Evolutionary conservation across 805 yeast species (phyloP), one percentile per base, ranked within the genome.

Genomic region (Zygosaccharomyces siamensis): DNA sequence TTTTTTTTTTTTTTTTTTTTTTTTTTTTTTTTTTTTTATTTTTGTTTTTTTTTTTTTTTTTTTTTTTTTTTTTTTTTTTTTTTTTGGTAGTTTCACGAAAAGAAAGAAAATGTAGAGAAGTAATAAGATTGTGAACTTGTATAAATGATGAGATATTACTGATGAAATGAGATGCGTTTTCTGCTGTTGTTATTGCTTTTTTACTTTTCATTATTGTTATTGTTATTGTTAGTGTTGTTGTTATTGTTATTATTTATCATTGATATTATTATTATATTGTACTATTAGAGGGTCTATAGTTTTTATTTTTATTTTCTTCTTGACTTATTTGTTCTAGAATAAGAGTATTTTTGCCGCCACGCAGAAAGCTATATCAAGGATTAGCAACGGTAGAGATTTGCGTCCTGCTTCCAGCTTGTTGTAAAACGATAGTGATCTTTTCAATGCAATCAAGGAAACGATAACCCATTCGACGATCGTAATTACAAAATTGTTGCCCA

Each of bases 321-420:
- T 30, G 14, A 8, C 14, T 10, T 26, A 14, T 31, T 11, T 10
- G 33, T 31, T 7, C n/a, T 43, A 56, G 48, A 51, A 58, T 30
- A 59, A 43, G 4, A 60, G 39, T 32, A 60, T 46, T 46, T 56
- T 54, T 20, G 58, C 52, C 26, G 58, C 37, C 23, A 55, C 27
- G 46, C 57, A 54, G 38, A 62, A 55, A n/a, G 55, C 33, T 4
- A 53, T 56, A 46, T 60, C 61, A 7, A 55, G 16, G 2, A 45
- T 45, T 2, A 59, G 20, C 7, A 54, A 33, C 6, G 42, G 49
- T 12, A 41, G 36, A 16, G 41, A 38, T 26, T 12, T 32, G 26
- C 45, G 37, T n/a, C 37, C 37, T 7, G 28, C 16, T 20, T 33
- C 45, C 23, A 46, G 26, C 21, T 43, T 26, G 21, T 39, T 12